These are phyloP conservation scores for Juncus effusus DNA, from an alignment of 176 grass and related monocot species.

Conservation along the genomic window DNA sequence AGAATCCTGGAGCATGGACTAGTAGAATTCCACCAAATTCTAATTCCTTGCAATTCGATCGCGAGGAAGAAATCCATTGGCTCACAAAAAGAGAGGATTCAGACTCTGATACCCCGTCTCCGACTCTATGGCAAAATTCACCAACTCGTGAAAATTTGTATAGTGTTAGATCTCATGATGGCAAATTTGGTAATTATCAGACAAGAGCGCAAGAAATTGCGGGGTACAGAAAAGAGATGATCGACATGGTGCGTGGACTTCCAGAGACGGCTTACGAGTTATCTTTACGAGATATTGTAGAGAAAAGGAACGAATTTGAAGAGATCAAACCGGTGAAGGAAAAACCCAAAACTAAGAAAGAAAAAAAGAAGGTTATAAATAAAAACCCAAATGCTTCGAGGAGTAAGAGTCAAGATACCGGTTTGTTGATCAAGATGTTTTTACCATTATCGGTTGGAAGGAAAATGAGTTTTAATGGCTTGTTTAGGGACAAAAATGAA, in stretches of 20 bases:
- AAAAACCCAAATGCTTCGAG: constrained; percentile 41
- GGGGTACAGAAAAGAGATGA: constrained; percentile 68
- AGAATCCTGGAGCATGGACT: constrained; percentile 18
- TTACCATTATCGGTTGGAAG: constrained; percentile 42
- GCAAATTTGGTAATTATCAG: neutral
- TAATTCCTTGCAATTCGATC: constrained; percentile 4
- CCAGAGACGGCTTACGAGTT: constrained; percentile 69
- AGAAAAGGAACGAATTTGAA: constrained; percentile 26
- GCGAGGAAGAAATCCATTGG: neutral
- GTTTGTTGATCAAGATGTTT: constrained; percentile 69
- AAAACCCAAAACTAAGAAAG: neutral
- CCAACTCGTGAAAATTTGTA: neutral
- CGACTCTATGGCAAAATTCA: constrained; percentile 6
- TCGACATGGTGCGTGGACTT: constrained; percentile 62
- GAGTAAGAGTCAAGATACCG: constrained; percentile 51
- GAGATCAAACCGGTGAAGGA: constrained; percentile 13
- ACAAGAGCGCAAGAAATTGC: constrained; percentile 49
- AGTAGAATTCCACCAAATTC: constrained; percentile 19
- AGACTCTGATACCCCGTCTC: constrained; percentile 6
- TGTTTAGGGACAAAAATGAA: constrained; percentile 9
- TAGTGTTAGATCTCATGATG: neutral
- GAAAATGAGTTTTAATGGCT: constrained; percentile 55
- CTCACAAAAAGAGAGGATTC: neutral
- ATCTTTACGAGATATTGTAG: constrained; percentile 86
- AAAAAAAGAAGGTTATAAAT: constrained; percentile 34